phyloP scores from a whole-genome alignment of 257 asterid species.

The Plectranthus barbatus region DNA sequence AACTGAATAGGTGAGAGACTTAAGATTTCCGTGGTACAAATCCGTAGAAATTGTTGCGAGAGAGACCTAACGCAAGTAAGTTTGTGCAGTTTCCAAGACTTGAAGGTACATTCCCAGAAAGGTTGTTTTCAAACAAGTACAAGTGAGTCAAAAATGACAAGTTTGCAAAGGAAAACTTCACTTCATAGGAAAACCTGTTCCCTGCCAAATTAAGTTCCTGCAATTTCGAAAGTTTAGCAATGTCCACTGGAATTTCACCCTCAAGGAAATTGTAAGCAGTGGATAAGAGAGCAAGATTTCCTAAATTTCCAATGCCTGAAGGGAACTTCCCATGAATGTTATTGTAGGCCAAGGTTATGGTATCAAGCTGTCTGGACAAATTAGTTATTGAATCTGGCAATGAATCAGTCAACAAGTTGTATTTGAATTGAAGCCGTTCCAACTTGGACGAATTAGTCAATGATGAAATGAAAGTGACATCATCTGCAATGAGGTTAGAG shows the following conservation, averaged over 20 bases:
- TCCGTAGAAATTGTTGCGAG: constrained; percentile 1
- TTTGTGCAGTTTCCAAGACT: constrained; percentile 1
- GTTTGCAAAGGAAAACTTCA: constrained; percentile 12
- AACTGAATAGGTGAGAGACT: neutral
- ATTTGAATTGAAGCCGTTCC: neutral
- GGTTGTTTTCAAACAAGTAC: neutral
- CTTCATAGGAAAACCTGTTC: neutral
- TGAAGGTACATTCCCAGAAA: constrained; percentile 11
- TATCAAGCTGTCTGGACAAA: constrained; percentile 7
- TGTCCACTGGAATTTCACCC: too few species aligned
- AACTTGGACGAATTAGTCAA: constrained; percentile 24
- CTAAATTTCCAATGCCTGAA: constrained; percentile 21
- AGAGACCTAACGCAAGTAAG: neutral
- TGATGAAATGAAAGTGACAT: constrained; percentile 19
- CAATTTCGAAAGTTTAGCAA: neutral
- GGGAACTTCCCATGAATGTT: constrained; percentile 30
- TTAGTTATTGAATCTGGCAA: constrained; percentile 22
- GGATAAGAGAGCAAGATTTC: neutral
- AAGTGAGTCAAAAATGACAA: neutral
- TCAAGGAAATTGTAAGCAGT: constrained; percentile 18
- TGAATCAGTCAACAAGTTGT: neutral
- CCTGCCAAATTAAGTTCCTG: neutral
- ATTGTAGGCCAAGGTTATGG: neutral
- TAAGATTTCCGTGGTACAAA: neutral
- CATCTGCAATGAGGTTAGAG: constrained; percentile 8